Evolutionary conservation across 1,284 basidiomycete genomes (phyloP).

Genomic region (Ganoderma multipileum): DNA sequence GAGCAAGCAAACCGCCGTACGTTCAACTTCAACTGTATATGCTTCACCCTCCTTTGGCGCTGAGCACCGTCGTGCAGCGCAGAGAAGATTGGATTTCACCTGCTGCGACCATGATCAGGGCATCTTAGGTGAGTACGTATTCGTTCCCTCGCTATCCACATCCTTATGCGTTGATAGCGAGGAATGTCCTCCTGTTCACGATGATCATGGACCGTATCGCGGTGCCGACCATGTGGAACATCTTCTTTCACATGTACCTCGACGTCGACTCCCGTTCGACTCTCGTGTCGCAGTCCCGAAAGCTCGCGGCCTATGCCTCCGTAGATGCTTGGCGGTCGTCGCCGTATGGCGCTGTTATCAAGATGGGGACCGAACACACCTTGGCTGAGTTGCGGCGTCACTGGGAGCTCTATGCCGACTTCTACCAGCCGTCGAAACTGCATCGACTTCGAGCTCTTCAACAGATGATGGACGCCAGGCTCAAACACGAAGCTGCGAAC

Average conservation of each 20-base stretch:
- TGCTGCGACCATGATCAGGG: slow-evolving; percentile 66
- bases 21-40: slow-evolving; percentile 8
- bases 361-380: slow-evolving; percentile 48
- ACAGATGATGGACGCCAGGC: slow-evolving; percentile 20
- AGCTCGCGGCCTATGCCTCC: slow-evolving; percentile 46
- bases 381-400: slow-evolving; percentile 49
- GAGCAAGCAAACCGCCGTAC: slow-evolving; percentile 20
- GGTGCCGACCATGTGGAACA: slow-evolving; percentile 53
- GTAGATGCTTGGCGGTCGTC: slow-evolving; percentile 51
- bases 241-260: slow-evolving; percentile 62
- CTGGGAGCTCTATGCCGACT: slow-evolving; percentile 43
- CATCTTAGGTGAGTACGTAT: slow-evolving; percentile 52
- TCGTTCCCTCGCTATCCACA: no score
- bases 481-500: no score
- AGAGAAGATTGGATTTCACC: slow-evolving; percentile 58
- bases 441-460: slow-evolving; percentile 24
- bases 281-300: slow-evolving; percentile 53
- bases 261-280: slow-evolving; percentile 47
- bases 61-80: background rate
- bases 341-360: slow-evolving; percentile 48
- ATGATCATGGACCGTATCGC: slow-evolving; percentile 43
- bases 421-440: slow-evolving; percentile 20
- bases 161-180: slow-evolving; percentile 38
- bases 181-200: slow-evolving; percentile 47
- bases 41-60: slow-evolving; percentile 1